Evolutionary conservation across 257 asterid genomes (phyloP).

Genomic region (Anisodus acutangulus): DNA sequence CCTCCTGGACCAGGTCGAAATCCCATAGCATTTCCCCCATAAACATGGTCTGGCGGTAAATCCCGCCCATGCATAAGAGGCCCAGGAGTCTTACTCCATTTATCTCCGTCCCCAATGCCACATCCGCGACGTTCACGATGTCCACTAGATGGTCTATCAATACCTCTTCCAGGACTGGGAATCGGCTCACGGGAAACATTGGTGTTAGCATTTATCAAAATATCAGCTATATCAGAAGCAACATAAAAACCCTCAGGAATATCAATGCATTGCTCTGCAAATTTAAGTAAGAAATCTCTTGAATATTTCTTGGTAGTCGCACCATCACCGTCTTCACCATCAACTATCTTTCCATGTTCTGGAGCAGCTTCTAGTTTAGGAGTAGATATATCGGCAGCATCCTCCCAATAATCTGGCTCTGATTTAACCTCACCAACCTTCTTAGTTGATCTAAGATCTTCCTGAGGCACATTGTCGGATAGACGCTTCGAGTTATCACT

Average conservation of each 20-base stretch:
- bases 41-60: slow-evolving; percentile 48
- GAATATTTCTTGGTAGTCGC: slow-evolving; percentile 64
- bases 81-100: slow-evolving; percentile 64
- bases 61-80: slow-evolving; percentile 59
- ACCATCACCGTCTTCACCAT: slow-evolving; percentile 46
- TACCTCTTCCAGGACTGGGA: slow-evolving; percentile 57
- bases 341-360: slow-evolving; percentile 40
- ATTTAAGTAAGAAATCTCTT: slow-evolving; percentile 82
- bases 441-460: slow-evolving; percentile 42
- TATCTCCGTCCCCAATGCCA: slow-evolving; percentile 67
- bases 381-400: slow-evolving; percentile 81
- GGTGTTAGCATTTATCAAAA: slow-evolving; percentile 42
- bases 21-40: slow-evolving; percentile 49
- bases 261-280: slow-evolving; percentile 61
- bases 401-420: slow-evolving; percentile 99
- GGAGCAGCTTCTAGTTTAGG: slow-evolving; percentile 58
- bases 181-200: slow-evolving; percentile 49
- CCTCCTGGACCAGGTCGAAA: slow-evolving; percentile 64
- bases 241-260: slow-evolving; percentile 71
- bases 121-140: slow-evolving; percentile 72
- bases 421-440: slow-evolving; percentile 52
- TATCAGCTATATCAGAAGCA: slow-evolving; percentile 51
- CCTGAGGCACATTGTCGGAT: slow-evolving; percentile 43
- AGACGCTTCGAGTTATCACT: slow-evolving; percentile 41
- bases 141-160: slow-evolving; percentile 56